Base-by-base conservation (phyloP, 2,329 filamentous ascomycete species). In the Capronia coronata region DNA sequence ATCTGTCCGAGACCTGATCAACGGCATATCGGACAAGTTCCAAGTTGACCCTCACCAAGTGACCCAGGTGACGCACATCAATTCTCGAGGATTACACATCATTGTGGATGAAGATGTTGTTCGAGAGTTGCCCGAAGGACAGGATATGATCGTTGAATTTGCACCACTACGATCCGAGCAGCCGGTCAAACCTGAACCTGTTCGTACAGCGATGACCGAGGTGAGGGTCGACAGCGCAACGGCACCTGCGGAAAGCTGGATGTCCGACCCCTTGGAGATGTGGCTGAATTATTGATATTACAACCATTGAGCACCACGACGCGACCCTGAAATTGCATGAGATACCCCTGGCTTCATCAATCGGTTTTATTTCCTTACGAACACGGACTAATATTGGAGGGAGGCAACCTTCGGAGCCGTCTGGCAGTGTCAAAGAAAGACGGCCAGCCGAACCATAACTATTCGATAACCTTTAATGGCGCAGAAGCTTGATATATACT, bases 41-140 rank as follows among this genome's bases (percentile, higher is more conserved):
- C 79, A 82, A 14, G 74, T 97, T 41, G 87, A 96, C 54, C 74
- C 85, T 1, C 76, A 77, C 2, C 80, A 78, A 53, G 79, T 96
- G 6, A 71, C 82, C 1, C 82, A 85, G 29, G 83, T 83, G 1
- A 73, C 94, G 3, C 86, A 82, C 49, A 73, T 89, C 46, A 83
- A 87, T 35, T 75, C 82, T 11, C 82, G 82, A 56, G 88, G 88
- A 0, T 70, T 96, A 1, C 82, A 89, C 61, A 82, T 97, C 48
- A 80, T 94, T 63, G 78, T 97, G 60, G 93, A 97, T 62, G 89
- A 97, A 62, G 89, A 96, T 55, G 83, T 94, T 41, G 80, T 97
- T 25, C 78, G 79, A 38, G 85, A 91, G 65, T 74, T 97, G 45
- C 79, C 82, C 1, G 93, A 98, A 69, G 90, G 89, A 25, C 88